Conservation (phyloP, 352 stramenopile species). For the Blastocystis sp. region DNA sequence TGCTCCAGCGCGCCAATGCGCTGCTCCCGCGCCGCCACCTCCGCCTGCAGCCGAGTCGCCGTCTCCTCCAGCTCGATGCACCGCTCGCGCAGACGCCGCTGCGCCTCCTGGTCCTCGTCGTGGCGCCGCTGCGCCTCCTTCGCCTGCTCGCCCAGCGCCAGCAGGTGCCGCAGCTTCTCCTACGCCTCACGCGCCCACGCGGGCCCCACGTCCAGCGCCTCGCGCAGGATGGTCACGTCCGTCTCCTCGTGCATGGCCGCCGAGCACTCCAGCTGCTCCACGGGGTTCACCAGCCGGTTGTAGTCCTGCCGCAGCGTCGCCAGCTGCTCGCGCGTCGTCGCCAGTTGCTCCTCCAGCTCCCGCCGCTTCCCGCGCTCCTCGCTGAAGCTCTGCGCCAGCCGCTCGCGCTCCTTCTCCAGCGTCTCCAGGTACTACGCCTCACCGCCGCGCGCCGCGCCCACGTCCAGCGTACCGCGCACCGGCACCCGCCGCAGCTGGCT, state of each 20-base stretch:
- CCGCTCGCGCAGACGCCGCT: not conserved
- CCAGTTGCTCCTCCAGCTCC: not conserved
- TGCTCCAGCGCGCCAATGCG: not conserved
- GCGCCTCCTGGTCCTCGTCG: not conserved
- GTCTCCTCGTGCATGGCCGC: slow-evolving; percentile 45
- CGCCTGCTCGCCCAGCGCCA: slow-evolving; percentile 18
- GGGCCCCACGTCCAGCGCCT: not conserved
- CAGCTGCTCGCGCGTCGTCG: not conserved
- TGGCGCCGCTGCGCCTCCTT: not conserved
- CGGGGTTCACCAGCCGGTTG: slow-evolving; percentile 40
- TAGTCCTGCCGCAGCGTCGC: slow-evolving; percentile 4
- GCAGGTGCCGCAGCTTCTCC: slow-evolving; percentile 55
- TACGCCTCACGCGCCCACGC: not conserved
- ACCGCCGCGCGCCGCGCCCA: not conserved
- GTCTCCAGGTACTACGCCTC: slow-evolving; percentile 9
- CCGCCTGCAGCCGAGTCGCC: not conserved
- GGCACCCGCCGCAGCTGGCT: not conserved
- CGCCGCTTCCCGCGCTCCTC: slow-evolving; percentile 23
- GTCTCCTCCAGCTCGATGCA: not conserved
- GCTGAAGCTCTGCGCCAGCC: not conserved
- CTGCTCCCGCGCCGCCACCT: slow-evolving; percentile 1
- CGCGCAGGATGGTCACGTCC: slow-evolving; percentile 36
- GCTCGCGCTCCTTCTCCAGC: not conserved
- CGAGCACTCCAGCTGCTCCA: slow-evolving; percentile 55
- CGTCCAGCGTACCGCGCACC: not conserved